These are phyloP conservation scores for Ophiostoma montium DNA, from an alignment of 2,329 filamentous ascomycete species.

Conservation along the genomic window DNA sequence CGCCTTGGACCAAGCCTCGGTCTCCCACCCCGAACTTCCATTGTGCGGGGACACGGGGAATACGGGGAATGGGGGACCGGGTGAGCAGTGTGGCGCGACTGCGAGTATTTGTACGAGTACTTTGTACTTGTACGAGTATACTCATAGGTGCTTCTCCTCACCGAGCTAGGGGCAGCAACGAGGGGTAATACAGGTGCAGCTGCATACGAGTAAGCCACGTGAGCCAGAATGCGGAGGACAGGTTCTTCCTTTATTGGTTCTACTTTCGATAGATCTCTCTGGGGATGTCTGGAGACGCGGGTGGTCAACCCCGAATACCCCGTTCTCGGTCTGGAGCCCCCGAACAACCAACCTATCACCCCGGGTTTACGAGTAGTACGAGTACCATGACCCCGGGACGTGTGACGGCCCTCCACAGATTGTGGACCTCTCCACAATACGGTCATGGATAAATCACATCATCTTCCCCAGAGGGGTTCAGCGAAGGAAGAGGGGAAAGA, in stretches of 20 bases:
- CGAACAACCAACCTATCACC: neutral
- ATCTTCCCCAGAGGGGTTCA: constrained; percentile 1
- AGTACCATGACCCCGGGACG: neutral
- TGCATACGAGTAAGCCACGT: neutral
- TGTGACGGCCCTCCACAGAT: constrained; percentile 3
- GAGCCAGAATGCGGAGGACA: neutral
- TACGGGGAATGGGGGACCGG: neutral
- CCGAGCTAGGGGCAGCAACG: neutral
- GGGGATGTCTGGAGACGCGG: neutral
- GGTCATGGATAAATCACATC: constrained; percentile 4
- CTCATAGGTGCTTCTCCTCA: neutral
- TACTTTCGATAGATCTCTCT: neutral
- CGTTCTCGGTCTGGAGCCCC: constrained; percentile 5
- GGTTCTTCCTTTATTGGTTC: neutral
- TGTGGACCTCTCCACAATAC: constrained; percentile 5
- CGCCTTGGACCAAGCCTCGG: neutral
- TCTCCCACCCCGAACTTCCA: constrained; percentile 1
- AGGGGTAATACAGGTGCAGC: too few species aligned
- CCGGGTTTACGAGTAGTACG: neutral
- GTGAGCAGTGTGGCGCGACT: too few species aligned
- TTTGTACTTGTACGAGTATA: neutral
- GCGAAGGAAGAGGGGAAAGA: neutral
- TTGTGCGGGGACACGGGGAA: too few species aligned
- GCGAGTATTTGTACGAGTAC: too few species aligned
- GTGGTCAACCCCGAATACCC: neutral